Conservation (phyloP, 345 rosid genomes). For the Populus euphratica region DNA sequence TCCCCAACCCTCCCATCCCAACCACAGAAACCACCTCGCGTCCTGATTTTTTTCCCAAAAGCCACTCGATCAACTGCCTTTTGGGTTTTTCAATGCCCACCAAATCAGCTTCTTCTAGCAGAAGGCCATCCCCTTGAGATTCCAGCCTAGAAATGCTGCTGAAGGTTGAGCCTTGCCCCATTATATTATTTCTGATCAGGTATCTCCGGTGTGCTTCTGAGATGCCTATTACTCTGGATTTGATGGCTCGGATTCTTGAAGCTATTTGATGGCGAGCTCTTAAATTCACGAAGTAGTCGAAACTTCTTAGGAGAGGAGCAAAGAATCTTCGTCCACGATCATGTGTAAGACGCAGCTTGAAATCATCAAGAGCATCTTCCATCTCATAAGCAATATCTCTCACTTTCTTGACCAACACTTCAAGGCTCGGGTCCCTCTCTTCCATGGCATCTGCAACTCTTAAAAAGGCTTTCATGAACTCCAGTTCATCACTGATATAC, state of each 20-base stretch:
- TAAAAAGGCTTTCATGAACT: slow-evolving; percentile 28
- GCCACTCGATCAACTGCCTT: slow-evolving; percentile 12
- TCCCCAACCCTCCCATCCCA: slow-evolving; percentile 22
- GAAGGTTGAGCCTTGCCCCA: slow-evolving; percentile 7
- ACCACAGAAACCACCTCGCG: slow-evolving; percentile 13
- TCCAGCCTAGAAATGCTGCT: background rate
- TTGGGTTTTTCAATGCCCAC: slow-evolving; percentile 25
- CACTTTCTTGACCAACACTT: slow-evolving; percentile 22
- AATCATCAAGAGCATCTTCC: slow-evolving; percentile 36
- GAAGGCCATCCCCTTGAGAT: slow-evolving; percentile 25
- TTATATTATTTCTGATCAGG: slow-evolving; percentile 10
- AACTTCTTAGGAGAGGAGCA: background rate
- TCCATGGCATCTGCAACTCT: slow-evolving; percentile 24
- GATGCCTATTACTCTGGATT: slow-evolving; percentile 1
- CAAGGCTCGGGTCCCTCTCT: slow-evolving; percentile 13
- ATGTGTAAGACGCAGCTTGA: slow-evolving; percentile 13
- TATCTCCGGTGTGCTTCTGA: slow-evolving; percentile 13
- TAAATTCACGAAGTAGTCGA: slow-evolving; percentile 6
- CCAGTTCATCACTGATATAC: slow-evolving; percentile 22
- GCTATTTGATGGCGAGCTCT: slow-evolving; percentile 25
- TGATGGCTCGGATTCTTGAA: slow-evolving; percentile 18
- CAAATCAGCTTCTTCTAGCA: slow-evolving; percentile 20
- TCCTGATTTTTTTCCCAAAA: background rate
- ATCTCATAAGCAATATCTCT: slow-evolving; percentile 22
- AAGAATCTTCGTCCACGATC: background rate